A percentile compares a stretch with the other conserved stretches of the same genome.
These are phyloP conservation scores for Termitomyces sp. DNA, from an alignment of 768 basidiomycete genomes.

Conservation along the genomic window DNA sequence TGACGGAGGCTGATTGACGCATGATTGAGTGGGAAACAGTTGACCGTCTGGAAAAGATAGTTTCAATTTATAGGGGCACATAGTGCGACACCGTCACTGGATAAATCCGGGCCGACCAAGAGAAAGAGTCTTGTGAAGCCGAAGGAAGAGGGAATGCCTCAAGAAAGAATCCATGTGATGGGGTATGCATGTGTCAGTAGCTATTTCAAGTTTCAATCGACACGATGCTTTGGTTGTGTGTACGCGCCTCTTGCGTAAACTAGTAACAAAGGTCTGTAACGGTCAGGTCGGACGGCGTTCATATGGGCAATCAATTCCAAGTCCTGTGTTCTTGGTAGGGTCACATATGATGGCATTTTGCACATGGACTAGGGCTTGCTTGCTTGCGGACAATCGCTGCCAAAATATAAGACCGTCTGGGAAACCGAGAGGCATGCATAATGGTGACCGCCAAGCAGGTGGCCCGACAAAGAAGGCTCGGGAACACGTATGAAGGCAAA, in stretches of 20 bases:
- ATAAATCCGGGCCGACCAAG: constrained; percentile 16
- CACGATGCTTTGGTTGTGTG: not conserved
- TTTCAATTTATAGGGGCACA: not conserved
- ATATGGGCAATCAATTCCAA: not conserved
- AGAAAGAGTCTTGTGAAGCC: not conserved
- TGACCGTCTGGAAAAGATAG: no score
- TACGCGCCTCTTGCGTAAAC: not conserved
- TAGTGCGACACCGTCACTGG: no score
- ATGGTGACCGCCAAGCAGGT: not conserved
- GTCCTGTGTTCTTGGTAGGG: not conserved
- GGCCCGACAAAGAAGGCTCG: not conserved
- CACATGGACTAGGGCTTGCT: no score
- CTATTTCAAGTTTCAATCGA: not conserved
- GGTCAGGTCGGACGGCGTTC: no score
- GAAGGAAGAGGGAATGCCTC: not conserved
- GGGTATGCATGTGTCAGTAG: not conserved
- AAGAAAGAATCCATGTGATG: constrained; percentile 11
- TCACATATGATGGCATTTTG: not conserved
- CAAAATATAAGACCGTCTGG: not conserved
- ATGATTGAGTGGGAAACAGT: not conserved
- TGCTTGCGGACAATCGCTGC: not conserved
- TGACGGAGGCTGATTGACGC: constrained; percentile 1
- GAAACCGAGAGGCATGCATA: no score
- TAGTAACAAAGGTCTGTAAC: not conserved
- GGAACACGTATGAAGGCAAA: not conserved